Evolutionary conservation across 331 rosid genomes (phyloP).

Genomic region (Acacia concinna): DNA sequence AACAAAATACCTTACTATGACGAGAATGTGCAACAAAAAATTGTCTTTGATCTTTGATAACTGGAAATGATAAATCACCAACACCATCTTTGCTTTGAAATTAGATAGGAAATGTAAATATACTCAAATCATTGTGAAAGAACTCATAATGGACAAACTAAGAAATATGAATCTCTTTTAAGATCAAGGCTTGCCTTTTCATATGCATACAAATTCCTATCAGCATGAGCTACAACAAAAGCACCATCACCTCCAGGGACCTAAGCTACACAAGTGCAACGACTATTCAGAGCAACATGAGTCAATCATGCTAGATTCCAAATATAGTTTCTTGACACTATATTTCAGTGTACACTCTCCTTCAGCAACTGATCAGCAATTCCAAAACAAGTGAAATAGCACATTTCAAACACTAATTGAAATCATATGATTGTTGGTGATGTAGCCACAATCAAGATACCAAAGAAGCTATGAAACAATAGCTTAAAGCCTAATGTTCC

Average conservation of each 20-base stretch:
- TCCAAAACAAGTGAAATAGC: too few species aligned
- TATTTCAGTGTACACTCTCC: too few species aligned
- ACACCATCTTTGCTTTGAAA: constrained; percentile 86
- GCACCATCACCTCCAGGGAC: constrained; percentile 91
- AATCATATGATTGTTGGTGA: too few species aligned
- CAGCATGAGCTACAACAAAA: constrained; percentile 90
- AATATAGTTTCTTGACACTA: too few species aligned
- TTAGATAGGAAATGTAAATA: constrained; percentile 20
- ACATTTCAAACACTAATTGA: too few species aligned
- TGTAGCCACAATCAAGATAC: too few species aligned
- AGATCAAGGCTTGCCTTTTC: constrained; percentile 74
- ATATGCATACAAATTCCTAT: constrained; percentile 87
- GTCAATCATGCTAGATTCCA: constrained; percentile 36
- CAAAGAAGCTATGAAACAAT: too few species aligned
- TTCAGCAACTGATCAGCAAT: too few species aligned
- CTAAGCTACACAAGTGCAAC: constrained; percentile 89
- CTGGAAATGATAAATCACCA: constrained; percentile 83
- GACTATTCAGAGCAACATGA: constrained; percentile 58
- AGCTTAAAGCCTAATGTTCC: too few species aligned
- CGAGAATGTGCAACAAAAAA: constrained; percentile 96
- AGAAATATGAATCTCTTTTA: constrained; percentile 24
- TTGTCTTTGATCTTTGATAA: constrained; percentile 78
- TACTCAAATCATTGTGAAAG: neutral
- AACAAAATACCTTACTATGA: constrained; percentile 73
- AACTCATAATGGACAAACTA: constrained; percentile 7